These are phyloP conservation scores for Trichosporon asahii DNA, from an alignment of 1,284 basidiomycete species.

Conservation along the genomic window DNA sequence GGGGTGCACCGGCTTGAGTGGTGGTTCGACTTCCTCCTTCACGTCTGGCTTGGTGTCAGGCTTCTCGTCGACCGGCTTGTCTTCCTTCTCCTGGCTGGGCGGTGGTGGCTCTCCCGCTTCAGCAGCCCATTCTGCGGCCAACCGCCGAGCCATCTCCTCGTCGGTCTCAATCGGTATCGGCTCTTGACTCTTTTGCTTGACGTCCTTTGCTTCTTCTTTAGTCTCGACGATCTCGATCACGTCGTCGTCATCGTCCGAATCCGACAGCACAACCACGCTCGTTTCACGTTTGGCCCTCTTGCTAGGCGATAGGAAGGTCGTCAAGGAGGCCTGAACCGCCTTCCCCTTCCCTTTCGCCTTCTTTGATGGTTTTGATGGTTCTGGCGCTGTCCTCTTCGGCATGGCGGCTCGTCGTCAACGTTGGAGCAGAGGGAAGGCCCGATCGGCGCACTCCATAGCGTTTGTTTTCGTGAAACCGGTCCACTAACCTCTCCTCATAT, in stretches of 20 bases:
- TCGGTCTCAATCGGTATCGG: slow-evolving; percentile 24
- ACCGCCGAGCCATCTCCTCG: slow-evolving; percentile 30
- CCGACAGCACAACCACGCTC: slow-evolving; percentile 11
- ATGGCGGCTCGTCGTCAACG: neutral
- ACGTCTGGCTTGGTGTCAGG: slow-evolving; percentile 10
- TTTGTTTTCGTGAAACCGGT: neutral
- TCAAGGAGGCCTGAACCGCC: neutral
- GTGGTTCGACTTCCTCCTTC: neutral
- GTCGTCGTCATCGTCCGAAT: slow-evolving; percentile 38
- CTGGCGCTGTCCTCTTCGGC: neutral
- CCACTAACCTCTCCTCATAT: neutral
- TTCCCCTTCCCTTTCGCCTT: slow-evolving; percentile 5
- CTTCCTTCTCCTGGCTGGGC: slow-evolving; percentile 6
- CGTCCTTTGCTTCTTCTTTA: neutral
- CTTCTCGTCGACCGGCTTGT: neutral
- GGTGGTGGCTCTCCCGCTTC: slow-evolving; percentile 17
- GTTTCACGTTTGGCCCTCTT: neutral
- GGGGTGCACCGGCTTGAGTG: slow-evolving; percentile 18
- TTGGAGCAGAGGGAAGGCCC: neutral
- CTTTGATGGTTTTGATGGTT: neutral
- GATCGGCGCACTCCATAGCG: neutral
- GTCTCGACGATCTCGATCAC: neutral
- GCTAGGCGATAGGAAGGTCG: slow-evolving; percentile 1
- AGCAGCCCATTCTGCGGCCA: slow-evolving; percentile 31
- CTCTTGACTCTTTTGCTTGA: neutral